Conservation (phyloP, 371 early-diverging fungal genomes). For the Mucor piriformis region DNA sequence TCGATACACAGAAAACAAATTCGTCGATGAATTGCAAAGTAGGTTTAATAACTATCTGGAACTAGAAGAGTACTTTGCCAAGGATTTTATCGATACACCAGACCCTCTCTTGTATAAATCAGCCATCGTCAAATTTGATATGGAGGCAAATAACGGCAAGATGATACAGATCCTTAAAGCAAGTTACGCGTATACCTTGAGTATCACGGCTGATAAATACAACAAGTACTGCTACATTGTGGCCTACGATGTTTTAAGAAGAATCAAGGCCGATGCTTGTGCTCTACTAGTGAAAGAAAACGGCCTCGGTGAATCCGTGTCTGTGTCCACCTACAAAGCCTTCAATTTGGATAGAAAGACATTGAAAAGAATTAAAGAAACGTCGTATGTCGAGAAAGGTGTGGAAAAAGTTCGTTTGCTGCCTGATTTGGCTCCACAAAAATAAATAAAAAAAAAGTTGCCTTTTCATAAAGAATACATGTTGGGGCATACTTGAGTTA, state of each 20-base stretch:
- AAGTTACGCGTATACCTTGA: slow-evolving; percentile 26
- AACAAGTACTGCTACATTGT: slow-evolving; percentile 35
- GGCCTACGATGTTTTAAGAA: slow-evolving; percentile 26
- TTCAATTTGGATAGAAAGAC: slow-evolving; percentile 22
- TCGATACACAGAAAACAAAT: slow-evolving; percentile 2
- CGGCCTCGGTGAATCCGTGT: slow-evolving; percentile 12
- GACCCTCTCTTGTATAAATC: slow-evolving; percentile 18
- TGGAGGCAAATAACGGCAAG: slow-evolving; percentile 17
- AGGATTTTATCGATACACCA: slow-evolving; percentile 16
- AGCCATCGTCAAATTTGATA: slow-evolving; percentile 13
- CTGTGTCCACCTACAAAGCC: slow-evolving; percentile 7
- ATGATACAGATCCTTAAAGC: slow-evolving; percentile 25
- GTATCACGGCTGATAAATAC: slow-evolving; percentile 14
- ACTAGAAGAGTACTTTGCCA: slow-evolving; percentile 39
- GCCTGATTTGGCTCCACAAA: not conserved
- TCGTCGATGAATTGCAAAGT: slow-evolving; percentile 9
- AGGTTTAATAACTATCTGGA: slow-evolving; percentile 32
- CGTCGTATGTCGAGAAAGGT: not conserved
- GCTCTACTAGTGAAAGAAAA: slow-evolving; percentile 13
- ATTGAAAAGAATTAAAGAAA: slow-evolving; percentile 18
- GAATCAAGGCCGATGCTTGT: slow-evolving; percentile 34
- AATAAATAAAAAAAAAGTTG: not conserved
- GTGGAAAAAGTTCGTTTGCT: not conserved
- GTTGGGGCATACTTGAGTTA: not conserved
- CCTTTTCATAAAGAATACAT: not conserved